Evolutionary conservation across 169 alveolate species (phyloP).

Genomic region (Babesia sp.): DNA sequence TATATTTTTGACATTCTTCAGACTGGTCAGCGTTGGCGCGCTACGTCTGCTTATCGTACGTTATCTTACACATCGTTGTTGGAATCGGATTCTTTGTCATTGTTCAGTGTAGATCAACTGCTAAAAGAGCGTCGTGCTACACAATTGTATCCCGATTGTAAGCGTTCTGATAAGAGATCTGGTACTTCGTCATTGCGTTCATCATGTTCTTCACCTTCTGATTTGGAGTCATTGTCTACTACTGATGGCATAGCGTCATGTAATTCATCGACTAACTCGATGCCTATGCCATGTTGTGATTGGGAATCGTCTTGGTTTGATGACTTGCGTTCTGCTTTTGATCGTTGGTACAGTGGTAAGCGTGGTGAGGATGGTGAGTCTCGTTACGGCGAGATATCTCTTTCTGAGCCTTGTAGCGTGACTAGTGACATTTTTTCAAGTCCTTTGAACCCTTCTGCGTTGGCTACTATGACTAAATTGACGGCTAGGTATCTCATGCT

Average conservation of each 20-base stretch:
- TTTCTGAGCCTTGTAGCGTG: conserved; percentile 1
- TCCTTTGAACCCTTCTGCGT: not conserved
- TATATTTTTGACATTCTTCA: not conserved
- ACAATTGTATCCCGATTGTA: no score
- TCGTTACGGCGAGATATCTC: conserved; percentile 9
- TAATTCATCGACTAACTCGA: not conserved
- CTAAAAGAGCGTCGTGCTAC: not conserved
- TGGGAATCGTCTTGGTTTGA: conserved; percentile 22
- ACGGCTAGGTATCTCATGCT: conserved; percentile 51
- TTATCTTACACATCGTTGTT: not conserved
- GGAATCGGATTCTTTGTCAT: conserved; percentile 6
- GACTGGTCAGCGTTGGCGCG: not conserved
- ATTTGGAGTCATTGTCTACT: conserved; percentile 8
- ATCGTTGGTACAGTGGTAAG: not conserved
- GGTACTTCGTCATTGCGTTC: no score
- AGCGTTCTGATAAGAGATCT: no score
- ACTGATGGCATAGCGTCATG: conserved; percentile 1
- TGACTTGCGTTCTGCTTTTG: conserved; percentile 9
- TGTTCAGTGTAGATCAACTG: conserved; percentile 7
- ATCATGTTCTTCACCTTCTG: not conserved
- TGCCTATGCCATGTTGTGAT: not conserved
- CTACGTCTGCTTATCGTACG: not conserved
- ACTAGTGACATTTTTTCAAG: not conserved
- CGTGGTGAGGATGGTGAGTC: conserved; percentile 1
- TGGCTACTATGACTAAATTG: conserved; percentile 39